Evolutionary conservation across 164 flowering plant genomes (phyloP), one percentile per base, ranked within the genome.

Genomic region (Macadamia tetraphylla): DNA sequence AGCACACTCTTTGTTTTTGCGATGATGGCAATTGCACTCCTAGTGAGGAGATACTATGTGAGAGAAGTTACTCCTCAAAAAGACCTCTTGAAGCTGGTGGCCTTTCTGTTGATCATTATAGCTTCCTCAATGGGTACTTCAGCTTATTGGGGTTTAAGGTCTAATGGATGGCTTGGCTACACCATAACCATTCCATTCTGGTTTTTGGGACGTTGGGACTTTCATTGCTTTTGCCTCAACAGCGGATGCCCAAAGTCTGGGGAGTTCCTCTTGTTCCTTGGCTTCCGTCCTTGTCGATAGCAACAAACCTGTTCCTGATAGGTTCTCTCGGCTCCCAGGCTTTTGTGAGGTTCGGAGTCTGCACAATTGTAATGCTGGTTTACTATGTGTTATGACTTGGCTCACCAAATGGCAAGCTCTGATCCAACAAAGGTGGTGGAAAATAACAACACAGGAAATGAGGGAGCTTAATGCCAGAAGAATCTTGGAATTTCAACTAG

Each of bases 181-280:
- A 35, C 59, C 14, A 60, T 86, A 30, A 80, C 80, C 0, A 63
- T 80, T 48, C 86, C 85, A 1, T 18, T 85, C 53, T 86, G 90
- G 88, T 23, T 83, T 43, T 80, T 62, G 85, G 77, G 3, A 88
- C 92, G 1, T 0, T 71, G 32, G 88, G 86, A 46, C 35, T 86
- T 14, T 15, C 70, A 6, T 64, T 78, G 52, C 43, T 78, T 53
- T 58, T 81, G 35, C 83, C 88, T 23, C 81, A 79, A 70, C 81
- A 77, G 31, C 66, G 85, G 65, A 62, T 63, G 1, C 88, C 90
- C 3, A 82, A 83, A 64, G 73, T 80, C 14, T 88, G 90, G 92
- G 92, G 90, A 0, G 88, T 84, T 43, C 92, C 92, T 15, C 75
- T 88, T 0, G 90, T 85, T 9, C 93, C 93, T 5, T 85, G 90